Conservation (phyloP, 805 yeast species). For the Sugiyamaella mastotermitis region DNA sequence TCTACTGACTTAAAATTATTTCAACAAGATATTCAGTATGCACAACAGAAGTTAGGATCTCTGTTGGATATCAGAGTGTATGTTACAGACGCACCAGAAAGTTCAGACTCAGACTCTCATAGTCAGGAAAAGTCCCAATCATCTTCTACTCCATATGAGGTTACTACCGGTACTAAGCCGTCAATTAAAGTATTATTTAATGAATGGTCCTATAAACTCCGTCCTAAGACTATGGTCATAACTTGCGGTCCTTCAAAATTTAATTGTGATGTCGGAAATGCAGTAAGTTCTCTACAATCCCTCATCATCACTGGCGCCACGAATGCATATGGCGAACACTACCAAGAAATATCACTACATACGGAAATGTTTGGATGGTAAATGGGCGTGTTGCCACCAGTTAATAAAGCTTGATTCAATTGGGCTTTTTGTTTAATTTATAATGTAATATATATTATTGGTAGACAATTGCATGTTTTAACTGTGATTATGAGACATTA, state of each 20-base stretch:
- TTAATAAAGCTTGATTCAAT: too few species aligned
- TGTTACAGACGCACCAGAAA: neutral
- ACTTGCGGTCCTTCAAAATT: neutral
- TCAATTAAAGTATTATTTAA: neutral
- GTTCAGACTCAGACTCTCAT: neutral
- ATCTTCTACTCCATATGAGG: neutral
- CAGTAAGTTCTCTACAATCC: neutral
- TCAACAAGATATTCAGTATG: neutral
- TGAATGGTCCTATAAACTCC: neutral
- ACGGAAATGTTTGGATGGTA: constrained; percentile 2
- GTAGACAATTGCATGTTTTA: too few species aligned
- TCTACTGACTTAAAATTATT: neutral
- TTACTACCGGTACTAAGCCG: neutral
- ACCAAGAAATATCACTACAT: neutral
- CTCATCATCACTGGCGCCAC: too few species aligned
- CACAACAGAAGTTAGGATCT: neutral
- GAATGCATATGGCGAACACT: constrained; percentile 1
- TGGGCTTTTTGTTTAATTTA: too few species aligned
- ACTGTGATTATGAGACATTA: too few species aligned
- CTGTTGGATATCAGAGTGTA: neutral
- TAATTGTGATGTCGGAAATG: constrained; percentile 4
- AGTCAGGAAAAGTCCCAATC: neutral
- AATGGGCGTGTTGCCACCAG: too few species aligned
- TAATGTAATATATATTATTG: too few species aligned
- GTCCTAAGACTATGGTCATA: neutral